Percentiles rank a stretch among this genome's conserved stretches.
These are phyloP conservation scores for Eucalyptus albens DNA, from an alignment of 345 rosid species.

Conservation along the genomic window DNA sequence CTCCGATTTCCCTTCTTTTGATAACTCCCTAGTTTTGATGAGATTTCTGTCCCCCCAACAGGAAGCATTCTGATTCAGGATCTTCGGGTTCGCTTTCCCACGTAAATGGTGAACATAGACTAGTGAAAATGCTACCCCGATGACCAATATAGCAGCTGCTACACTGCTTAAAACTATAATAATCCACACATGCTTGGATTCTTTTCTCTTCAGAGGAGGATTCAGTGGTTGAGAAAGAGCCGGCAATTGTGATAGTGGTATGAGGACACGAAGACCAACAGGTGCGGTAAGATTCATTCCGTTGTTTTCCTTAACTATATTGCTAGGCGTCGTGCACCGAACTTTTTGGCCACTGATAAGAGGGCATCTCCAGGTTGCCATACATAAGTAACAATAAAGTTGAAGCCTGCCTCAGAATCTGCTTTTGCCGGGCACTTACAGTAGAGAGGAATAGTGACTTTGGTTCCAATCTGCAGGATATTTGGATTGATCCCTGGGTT, in stretches of 20 bases:
- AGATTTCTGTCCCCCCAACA: conserved; percentile 19
- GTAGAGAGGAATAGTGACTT: conserved; percentile 32
- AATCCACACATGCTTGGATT: conserved; percentile 1
- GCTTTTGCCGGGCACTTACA: conserved; percentile 42
- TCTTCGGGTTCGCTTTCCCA: background rate
- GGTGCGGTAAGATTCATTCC: conserved; percentile 8
- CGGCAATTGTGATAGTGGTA: conserved; percentile 35
- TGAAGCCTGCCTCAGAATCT: conserved; percentile 13
- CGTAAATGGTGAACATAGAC: background rate
- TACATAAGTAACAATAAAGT: conserved; percentile 28
- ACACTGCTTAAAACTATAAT: background rate
- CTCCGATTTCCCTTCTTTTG: background rate
- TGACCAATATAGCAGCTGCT: conserved; percentile 5
- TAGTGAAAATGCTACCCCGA: conserved; percentile 2
- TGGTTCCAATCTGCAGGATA: conserved; percentile 22
- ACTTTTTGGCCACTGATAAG: conserved; percentile 11
- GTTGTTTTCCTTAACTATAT: conserved; percentile 23
- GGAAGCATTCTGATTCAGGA: conserved; percentile 5
- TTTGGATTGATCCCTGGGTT: conserved; percentile 21
- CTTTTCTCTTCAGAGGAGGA: background rate
- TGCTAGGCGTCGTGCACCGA: conserved; percentile 8
- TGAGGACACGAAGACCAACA: conserved; percentile 20
- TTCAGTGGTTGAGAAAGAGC: conserved; percentile 13
- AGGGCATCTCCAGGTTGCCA: conserved; percentile 36
- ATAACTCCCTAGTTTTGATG: conserved; percentile 8